A percentile compares a stretch with the other conserved stretches of the same genome.
These are phyloP conservation scores for Pseudogymnoascus sp. DNA, from an alignment of 2,329 filamentous ascomycete species.

Conservation along the genomic window DNA sequence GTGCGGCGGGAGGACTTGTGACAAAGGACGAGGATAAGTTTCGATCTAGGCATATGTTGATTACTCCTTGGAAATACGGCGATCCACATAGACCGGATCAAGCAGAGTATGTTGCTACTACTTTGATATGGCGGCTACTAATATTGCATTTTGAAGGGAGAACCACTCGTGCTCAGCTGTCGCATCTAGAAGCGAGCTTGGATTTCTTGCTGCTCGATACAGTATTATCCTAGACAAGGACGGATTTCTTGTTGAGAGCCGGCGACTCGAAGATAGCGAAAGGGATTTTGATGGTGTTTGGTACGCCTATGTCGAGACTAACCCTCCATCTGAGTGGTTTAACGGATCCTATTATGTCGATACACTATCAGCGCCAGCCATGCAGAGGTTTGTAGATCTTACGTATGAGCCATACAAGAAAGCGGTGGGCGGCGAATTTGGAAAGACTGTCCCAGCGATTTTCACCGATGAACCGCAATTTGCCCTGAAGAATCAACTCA, in stretches of 20 bases:
- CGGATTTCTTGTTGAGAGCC: slow-evolving; percentile 20
- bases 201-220: slow-evolving; percentile 22
- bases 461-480: slow-evolving; percentile 30
- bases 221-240: slow-evolving; percentile 20
- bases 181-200: slow-evolving; percentile 20
- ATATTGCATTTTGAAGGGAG: not conserved
- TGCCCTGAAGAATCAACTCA: slow-evolving; percentile 24
- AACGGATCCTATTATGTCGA: slow-evolving; percentile 28
- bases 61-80: slow-evolving; percentile 17
- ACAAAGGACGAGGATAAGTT: slow-evolving; percentile 21
- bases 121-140: not conserved
- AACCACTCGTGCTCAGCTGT: slow-evolving; percentile 12
- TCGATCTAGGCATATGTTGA: slow-evolving; percentile 24
- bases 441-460: slow-evolving; percentile 24
- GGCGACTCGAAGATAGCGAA: slow-evolving; percentile 17
- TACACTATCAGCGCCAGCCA: slow-evolving; percentile 24
- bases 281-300: slow-evolving; percentile 20
- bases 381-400: slow-evolving; percentile 23
- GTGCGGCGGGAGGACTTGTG: slow-evolving; percentile 24
- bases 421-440: slow-evolving; percentile 25
- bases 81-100: not conserved
- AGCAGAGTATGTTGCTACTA: not conserved
- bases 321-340: slow-evolving; percentile 25
- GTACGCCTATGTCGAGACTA: slow-evolving; percentile 28
- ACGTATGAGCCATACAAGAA: slow-evolving; percentile 27